phyloP scores from a whole-genome alignment of 2,329 filamentous ascomycete species.

The Colletotrichum sp. region DNA sequence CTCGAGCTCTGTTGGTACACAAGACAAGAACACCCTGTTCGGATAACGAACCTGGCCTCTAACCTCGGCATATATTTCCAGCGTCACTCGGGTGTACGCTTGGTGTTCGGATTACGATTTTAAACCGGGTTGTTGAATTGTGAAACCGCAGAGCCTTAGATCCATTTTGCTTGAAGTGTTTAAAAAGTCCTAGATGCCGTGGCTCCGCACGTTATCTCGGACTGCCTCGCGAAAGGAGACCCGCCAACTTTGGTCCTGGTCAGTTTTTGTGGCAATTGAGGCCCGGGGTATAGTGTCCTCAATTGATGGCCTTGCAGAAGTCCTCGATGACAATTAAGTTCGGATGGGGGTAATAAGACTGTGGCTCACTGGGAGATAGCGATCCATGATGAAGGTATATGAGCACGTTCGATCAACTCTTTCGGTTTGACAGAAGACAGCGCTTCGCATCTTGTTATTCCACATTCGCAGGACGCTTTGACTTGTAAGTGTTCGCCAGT shows the following conservation, averaged over 20 bases:
- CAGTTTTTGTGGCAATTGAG: not conserved
- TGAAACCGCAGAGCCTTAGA: not conserved
- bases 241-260: too few relatives aligned
- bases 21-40: not conserved
- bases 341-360: not conserved
- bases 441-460: not conserved
- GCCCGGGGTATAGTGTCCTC: not conserved
- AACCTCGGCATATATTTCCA: not conserved
- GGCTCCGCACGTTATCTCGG: not conserved
- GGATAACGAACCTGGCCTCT: not conserved
- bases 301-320: not conserved
- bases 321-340: not conserved
- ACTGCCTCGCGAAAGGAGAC: not conserved
- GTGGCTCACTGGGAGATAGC: not conserved
- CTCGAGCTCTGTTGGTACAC: not conserved
- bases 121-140: not conserved
- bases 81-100: not conserved
- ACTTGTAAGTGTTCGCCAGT: not conserved
- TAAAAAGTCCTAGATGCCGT: not conserved
- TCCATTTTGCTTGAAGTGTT: not conserved
- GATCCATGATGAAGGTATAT: not conserved
- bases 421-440: not conserved
- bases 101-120: not conserved
- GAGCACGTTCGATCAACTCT: not conserved
- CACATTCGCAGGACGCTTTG: not conserved